Evolutionary conservation across 139 green algal genomes (phyloP).

Genomic region (Trebouxia sp.): DNA sequence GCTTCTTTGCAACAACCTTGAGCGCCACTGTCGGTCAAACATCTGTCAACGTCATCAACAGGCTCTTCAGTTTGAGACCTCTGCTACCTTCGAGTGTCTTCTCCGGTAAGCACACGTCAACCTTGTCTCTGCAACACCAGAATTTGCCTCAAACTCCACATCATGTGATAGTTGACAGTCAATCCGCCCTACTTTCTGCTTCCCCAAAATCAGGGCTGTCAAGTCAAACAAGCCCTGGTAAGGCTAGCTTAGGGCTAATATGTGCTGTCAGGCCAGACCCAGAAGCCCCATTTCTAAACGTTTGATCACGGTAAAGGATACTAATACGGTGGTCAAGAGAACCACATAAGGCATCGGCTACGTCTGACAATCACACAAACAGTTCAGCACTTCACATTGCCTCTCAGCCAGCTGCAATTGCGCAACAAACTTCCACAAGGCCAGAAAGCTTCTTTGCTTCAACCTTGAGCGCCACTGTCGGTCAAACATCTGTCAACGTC

Average conservation of each 20-base stretch:
- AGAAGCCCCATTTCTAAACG: not conserved
- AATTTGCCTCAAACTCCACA: slow-evolving; percentile 21
- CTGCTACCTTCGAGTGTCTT: slow-evolving; percentile 21
- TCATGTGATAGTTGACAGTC: slow-evolving; percentile 17
- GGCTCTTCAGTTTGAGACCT: slow-evolving; percentile 22
- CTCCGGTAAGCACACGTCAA: slow-evolving; percentile 16
- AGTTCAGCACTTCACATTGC: not conserved
- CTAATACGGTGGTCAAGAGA: not conserved
- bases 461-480: not conserved
- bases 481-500: not conserved
- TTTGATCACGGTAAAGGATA: not conserved
- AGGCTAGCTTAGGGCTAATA: not conserved
- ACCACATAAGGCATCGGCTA: not conserved
- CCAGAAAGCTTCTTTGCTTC: not conserved
- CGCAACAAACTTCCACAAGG: not conserved
- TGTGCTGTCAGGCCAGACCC: not conserved
- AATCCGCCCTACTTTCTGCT: slow-evolving; percentile 23
- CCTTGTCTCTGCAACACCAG: slow-evolving; percentile 24
- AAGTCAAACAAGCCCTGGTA: not conserved
- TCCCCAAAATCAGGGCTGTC: not conserved
- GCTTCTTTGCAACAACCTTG: slow-evolving; percentile 24
- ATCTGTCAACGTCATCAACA: slow-evolving; percentile 22
- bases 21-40: slow-evolving; percentile 12
- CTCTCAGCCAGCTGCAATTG: no score
- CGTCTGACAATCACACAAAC: not conserved